A percentile compares a stretch with the other conserved stretches of the same genome.
Evolutionary conservation across 306 rosid species (phyloP).

Genomic region (Castanospermum australe): DNA sequence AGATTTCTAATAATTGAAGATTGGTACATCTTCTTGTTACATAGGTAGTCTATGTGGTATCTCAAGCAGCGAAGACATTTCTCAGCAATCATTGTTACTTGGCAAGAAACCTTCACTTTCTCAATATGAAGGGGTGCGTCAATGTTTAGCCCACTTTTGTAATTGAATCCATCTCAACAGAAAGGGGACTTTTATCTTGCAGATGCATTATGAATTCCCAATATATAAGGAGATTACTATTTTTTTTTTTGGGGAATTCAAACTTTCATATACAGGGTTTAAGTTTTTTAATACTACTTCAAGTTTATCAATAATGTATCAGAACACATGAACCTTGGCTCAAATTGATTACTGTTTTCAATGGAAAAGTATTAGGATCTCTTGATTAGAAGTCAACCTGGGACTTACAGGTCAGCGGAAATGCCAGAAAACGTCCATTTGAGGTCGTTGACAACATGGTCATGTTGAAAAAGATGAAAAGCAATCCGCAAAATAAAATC

Average conservation of each 20-base stretch:
- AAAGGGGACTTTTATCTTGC: background rate
- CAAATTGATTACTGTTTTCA: background rate
- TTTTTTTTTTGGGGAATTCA: background rate
- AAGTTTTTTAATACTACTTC: background rate
- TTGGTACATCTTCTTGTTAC: background rate
- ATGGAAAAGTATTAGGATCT: background rate
- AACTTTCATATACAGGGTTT: background rate
- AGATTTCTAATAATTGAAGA: background rate
- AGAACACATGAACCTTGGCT: background rate
- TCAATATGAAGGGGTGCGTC: conserved; percentile 33
- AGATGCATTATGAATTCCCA: background rate
- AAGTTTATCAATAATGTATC: background rate
- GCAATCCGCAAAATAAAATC: conserved; percentile 29
- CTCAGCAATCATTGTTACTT: conserved; percentile 41
- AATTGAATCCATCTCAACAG: background rate
- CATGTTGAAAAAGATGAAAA: conserved; percentile 25
- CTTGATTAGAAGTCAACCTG: background rate
- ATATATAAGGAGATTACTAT: background rate
- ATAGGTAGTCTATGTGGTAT: conserved; percentile 31
- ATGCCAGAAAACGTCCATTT: conserved; percentile 47
- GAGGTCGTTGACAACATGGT: conserved; percentile 27
- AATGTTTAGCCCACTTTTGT: background rate
- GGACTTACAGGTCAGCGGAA: conserved; percentile 34
- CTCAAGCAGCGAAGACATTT: conserved; percentile 26
- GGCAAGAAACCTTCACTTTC: conserved; percentile 30